phyloP scores from a whole-genome alignment of 1,284 basidiomycete species.

The Apiotrichum veenhuisii region DNA sequence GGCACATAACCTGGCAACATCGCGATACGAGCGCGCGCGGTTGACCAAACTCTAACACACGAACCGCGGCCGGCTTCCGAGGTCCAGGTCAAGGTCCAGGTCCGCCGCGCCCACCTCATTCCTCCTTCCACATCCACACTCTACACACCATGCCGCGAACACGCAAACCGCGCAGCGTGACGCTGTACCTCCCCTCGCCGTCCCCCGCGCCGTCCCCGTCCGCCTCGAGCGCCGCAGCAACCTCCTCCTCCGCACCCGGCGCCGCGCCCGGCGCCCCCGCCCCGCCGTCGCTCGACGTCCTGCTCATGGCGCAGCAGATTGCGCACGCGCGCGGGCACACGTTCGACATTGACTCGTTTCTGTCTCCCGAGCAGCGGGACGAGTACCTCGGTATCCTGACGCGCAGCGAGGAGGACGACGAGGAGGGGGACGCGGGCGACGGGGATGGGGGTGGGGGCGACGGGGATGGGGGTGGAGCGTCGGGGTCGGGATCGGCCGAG shows the following conservation, averaged over 20 bases:
- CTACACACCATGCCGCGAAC: conserved; percentile 26
- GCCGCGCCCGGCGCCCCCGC: not conserved
- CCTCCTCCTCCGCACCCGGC: not conserved
- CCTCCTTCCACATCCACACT: not conserved
- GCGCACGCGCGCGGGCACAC: conserved; percentile 27
- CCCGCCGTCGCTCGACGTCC: conserved; percentile 27
- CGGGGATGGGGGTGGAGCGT: not conserved
- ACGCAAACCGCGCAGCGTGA: conserved; percentile 23
- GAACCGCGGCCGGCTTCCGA: too few relatives aligned
- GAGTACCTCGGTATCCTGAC: conserved; percentile 24
- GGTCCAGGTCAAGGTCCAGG: too few relatives aligned
- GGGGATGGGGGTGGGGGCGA: not conserved
- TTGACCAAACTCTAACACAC: too few relatives aligned
- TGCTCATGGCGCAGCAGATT: conserved; percentile 34
- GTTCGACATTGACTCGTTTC: conserved; percentile 38
- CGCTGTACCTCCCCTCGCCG: conserved; percentile 29
- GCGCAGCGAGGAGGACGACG: not conserved
- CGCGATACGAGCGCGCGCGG: too few relatives aligned
- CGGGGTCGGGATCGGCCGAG: not conserved
- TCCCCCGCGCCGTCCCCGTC: not conserved
- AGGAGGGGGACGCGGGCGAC: not conserved
- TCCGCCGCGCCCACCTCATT: too few relatives aligned
- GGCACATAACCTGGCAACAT: too few relatives aligned
- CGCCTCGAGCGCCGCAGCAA: not conserved
- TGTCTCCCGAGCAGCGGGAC: conserved; percentile 25